Evolutionary conservation across 345 rosid species (phyloP).

Genomic region (Rhizophora apiculata): DNA sequence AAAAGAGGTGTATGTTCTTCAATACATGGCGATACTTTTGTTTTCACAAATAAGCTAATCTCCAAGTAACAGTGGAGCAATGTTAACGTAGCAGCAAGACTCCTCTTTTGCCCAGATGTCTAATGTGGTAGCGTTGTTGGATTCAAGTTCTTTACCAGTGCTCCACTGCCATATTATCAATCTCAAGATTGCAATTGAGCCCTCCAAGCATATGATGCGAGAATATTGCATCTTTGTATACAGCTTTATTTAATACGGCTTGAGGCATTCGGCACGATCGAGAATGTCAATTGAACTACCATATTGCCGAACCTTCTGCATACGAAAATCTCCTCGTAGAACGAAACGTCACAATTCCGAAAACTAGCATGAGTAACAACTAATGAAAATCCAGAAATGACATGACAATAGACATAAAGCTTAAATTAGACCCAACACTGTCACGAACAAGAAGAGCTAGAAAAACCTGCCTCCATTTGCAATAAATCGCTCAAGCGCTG

Average conservation of each 20-base stretch:
- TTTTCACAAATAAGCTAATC: no score
- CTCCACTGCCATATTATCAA: slow-evolving; percentile 34
- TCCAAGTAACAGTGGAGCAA: no score
- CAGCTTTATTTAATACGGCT: not conserved
- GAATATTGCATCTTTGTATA: slow-evolving; percentile 12
- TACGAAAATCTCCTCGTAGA: no score
- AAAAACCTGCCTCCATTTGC: no score
- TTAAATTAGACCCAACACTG: slow-evolving; percentile 6
- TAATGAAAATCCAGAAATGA: slow-evolving; percentile 21
- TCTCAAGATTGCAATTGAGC: slow-evolving; percentile 13
- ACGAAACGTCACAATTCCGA: slow-evolving; percentile 1
- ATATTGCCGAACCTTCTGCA: slow-evolving; percentile 12
- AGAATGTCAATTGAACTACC: slow-evolving; percentile 19
- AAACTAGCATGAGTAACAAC: slow-evolving; percentile 24
- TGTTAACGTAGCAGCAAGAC: no score
- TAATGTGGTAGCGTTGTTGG: not conserved
- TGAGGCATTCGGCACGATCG: slow-evolving; percentile 14
- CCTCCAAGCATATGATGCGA: slow-evolving; percentile 16
- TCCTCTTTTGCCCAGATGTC: no score
- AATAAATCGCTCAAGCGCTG: no score
- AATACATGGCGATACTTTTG: no score
- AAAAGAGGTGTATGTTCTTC: no score
- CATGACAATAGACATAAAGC: not conserved
- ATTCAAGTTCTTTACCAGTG: slow-evolving; percentile 48
- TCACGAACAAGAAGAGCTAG: slow-evolving; percentile 14